phyloP scores from a whole-genome alignment of 495 filamentous ascomycete species.

The Penicillium dipodomyicola region DNA sequence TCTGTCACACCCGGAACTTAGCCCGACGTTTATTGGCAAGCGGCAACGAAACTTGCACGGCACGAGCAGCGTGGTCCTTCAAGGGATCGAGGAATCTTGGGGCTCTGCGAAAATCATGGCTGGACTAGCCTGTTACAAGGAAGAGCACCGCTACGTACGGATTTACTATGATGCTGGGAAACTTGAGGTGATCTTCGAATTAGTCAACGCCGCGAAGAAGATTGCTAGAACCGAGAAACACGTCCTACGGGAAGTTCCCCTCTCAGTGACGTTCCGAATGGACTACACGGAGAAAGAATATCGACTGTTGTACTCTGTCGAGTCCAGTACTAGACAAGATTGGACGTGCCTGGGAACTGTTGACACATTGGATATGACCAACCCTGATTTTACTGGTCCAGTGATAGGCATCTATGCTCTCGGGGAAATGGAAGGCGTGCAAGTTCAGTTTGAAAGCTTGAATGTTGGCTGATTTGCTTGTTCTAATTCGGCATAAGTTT shows the following conservation, averaged over 20 bases:
- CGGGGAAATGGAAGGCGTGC: neutral
- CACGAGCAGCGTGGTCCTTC: constrained; percentile 1
- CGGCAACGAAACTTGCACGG: constrained; percentile 14
- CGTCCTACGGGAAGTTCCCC: neutral
- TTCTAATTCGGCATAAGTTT: no score
- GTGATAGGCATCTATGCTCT: constrained; percentile 21
- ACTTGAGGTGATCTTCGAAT: constrained; percentile 6
- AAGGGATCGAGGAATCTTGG: neutral
- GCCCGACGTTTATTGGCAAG: constrained; percentile 18
- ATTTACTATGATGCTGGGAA: constrained; percentile 7
- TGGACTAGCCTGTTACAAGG: neutral
- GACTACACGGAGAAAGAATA: constrained; percentile 1
- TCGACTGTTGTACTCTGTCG: neutral
- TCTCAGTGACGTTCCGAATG: constrained; percentile 7
- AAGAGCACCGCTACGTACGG: constrained; percentile 13
- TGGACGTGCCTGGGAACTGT: constrained; percentile 8
- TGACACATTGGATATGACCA: constrained; percentile 17
- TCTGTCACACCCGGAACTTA: constrained; percentile 9
- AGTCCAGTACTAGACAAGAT: neutral
- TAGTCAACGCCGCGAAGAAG: constrained; percentile 7
- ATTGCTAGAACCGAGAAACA: constrained; percentile 7
- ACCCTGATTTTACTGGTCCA: constrained; percentile 24
- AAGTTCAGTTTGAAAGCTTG: neutral
- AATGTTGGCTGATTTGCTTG: neutral
- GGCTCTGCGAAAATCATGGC: constrained; percentile 1